Conservation (phyloP, 345 rosid genomes). For the Limnanthes douglasii region DNA sequence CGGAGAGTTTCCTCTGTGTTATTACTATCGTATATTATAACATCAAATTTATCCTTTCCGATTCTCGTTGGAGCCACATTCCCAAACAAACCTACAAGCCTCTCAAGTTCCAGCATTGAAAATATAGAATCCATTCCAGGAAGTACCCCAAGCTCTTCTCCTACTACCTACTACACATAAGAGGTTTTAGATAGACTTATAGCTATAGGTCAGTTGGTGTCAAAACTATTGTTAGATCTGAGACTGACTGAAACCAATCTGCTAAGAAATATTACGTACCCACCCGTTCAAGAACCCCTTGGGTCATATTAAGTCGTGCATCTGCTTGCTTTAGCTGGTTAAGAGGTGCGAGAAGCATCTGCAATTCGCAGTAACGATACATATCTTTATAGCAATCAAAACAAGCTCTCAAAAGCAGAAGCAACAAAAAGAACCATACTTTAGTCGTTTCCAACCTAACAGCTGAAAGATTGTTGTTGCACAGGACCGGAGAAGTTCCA, state of each 20-base stretch:
- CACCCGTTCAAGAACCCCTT: slow-evolving; percentile 92
- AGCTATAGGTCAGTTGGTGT: no score
- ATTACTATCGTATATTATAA: slow-evolving; percentile 52
- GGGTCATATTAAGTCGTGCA: slow-evolving; percentile 54
- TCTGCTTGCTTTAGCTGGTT: slow-evolving; percentile 65
- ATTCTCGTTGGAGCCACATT: slow-evolving; percentile 22
- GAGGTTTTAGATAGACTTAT: neutral
- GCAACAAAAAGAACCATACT: slow-evolving; percentile 19
- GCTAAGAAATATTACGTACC: slow-evolving; percentile 32
- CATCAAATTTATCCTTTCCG: slow-evolving; percentile 30
- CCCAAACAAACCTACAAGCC: slow-evolving; percentile 40
- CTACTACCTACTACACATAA: slow-evolving; percentile 53
- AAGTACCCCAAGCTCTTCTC: slow-evolving; percentile 94
- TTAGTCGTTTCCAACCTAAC: slow-evolving; percentile 69
- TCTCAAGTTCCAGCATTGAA: slow-evolving; percentile 37
- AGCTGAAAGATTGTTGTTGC: slow-evolving; percentile 48
- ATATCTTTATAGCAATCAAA: slow-evolving; percentile 2
- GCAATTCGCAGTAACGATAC: slow-evolving; percentile 10
- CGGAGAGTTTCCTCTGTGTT: slow-evolving; percentile 64
- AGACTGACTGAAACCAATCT: neutral
- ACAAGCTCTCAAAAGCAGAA: neutral
- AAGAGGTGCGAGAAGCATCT: slow-evolving; percentile 91
- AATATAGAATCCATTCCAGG: slow-evolving; percentile 90
- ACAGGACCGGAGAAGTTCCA: slow-evolving; percentile 39
- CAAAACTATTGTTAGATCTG: no score